These are phyloP conservation scores for Fusarium secorum DNA, from an alignment of 2,329 filamentous ascomycete genomes.

Conservation along the genomic window DNA sequence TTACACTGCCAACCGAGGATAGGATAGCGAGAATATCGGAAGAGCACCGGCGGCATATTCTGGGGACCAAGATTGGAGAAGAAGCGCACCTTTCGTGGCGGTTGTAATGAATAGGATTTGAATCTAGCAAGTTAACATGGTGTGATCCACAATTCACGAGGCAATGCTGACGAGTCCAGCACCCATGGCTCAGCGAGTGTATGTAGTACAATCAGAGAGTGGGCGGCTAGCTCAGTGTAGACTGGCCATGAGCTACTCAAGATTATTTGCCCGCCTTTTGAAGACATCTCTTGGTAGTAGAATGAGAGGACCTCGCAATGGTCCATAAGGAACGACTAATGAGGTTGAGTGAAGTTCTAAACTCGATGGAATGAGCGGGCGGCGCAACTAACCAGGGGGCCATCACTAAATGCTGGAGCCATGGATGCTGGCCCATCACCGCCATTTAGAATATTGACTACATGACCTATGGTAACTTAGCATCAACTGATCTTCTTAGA, in stretches of 20 bases:
- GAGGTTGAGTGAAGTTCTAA: background rate
- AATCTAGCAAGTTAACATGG: accelerated
- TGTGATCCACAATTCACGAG: background rate
- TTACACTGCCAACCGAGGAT: background rate
- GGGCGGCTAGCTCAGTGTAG: background rate
- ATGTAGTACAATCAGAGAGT: background rate
- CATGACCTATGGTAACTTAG: background rate
- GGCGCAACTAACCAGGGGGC: background rate
- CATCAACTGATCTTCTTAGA: accelerated
- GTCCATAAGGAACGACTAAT: background rate
- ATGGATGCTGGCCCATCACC: background rate
- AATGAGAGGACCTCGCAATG: background rate
- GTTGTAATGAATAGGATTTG: background rate
- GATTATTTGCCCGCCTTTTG: background rate
- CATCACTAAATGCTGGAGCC: background rate
- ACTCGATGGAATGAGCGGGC: background rate
- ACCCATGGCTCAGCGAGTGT: background rate
- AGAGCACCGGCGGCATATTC: background rate
- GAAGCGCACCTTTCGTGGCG: background rate
- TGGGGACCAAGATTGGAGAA: background rate
- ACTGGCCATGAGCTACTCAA: background rate
- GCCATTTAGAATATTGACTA: background rate
- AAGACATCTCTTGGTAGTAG: background rate
- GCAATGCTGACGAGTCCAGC: background rate
- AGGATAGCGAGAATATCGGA: background rate